Evolutionary conservation across 208 protist genomes (phyloP).

Genomic region (Entamoeba histolytica): DNA sequence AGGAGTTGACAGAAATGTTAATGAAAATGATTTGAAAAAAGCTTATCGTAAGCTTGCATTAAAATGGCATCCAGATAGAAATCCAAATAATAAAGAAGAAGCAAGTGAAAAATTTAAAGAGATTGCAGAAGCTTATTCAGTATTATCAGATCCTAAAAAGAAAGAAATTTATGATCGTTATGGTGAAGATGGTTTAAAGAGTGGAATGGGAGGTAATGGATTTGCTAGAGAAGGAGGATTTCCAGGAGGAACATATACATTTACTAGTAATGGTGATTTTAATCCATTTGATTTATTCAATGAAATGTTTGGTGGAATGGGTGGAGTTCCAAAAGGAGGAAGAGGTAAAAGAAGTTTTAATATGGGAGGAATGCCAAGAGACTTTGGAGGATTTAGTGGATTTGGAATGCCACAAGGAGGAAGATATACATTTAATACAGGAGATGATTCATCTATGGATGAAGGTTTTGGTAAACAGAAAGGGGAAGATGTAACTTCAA

Average conservation of each 20-base stretch:
- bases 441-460: background rate
- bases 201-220: conserved; percentile 24
- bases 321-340: background rate
- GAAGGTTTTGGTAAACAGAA: background rate
- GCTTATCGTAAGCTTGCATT: conserved; percentile 65
- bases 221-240: background rate
- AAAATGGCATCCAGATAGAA: conserved; percentile 67
- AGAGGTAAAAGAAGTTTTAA: background rate
- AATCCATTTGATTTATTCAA: background rate
- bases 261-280: background rate
- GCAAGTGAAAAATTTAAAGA: conserved; percentile 16
- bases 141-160: conserved; percentile 78
- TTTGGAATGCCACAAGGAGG: background rate
- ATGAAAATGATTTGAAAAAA: conserved; percentile 47
- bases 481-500: background rate
- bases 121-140: conserved; percentile 81
- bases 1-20: background rate
- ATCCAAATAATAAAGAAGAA: conserved; percentile 32
- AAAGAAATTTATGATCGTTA: conserved; percentile 79
- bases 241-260: background rate
- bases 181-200: conserved; percentile 75
- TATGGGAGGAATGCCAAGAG: background rate
- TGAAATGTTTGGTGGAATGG: background rate
- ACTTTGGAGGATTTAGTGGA: background rate
- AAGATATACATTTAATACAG: background rate